Base-by-base conservation (phyloP, 495 filamentous ascomycete species). In the Penicilliopsis zonata region DNA sequence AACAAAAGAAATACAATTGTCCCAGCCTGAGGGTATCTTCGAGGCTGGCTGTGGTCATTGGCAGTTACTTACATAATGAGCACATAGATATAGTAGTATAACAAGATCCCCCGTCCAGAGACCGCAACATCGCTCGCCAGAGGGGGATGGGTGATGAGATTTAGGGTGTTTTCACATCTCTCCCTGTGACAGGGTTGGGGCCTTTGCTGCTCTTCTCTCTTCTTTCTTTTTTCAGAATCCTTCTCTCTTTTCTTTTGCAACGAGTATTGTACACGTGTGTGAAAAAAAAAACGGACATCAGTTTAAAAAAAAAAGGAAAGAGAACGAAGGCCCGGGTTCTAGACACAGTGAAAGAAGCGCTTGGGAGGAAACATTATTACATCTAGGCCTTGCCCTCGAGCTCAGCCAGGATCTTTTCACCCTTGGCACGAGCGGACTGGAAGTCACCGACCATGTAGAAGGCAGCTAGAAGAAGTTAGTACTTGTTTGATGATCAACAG, bases 381-480 rank as follows among this genome's bases (percentile, higher is more conserved):
- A 64, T 70, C 69, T 78, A 80, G 40, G 56, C 46, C 46, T 59
- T 67, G 65, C 69, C 71, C 70, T 90, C 83, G 43, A 98, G 67
- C 55, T 95, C 90, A 46, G 90, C 86, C 63, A 96, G 65, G 69
- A 98, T 94, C 86, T 95, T 94, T 78, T 94, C 87, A 65, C 90
- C 90, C 85, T 98, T 98, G 51, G 71, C 80, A 53, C 82, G 79
- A 31, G 88, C 90, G 43, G 82, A 85, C 47, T 85, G 82, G 46
- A 95, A 76, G 69, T 92, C 82, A 49, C 90, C 90, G 60, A 98
- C 90, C 90, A 92, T 94, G 73, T 92, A 94, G 74, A 92, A 93
- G 56, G 85, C 85, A 67, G 61, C 67, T 68, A 31, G 7, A 36
- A 38, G 25, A 28, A 5, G 14, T 28, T 7, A 24, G 34, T 23